phyloP scores from a whole-genome alignment of 1,284 basidiomycete genomes.

The Papiliotrema laurentii region DNA sequence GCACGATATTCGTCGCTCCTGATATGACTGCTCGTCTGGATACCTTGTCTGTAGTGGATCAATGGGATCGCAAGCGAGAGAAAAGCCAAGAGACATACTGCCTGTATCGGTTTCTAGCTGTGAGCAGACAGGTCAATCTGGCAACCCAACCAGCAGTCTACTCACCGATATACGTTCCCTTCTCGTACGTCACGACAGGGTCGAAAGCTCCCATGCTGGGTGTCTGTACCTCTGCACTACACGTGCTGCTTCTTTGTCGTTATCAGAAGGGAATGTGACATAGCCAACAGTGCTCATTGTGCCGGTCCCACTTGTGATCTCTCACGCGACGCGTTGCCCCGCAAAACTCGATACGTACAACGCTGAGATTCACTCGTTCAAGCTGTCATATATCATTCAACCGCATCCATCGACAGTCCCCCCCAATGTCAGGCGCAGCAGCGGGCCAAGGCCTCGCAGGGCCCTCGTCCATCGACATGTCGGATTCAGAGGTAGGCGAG shows the following conservation, averaged over 20 bases:
- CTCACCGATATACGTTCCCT: constrained; percentile 41
- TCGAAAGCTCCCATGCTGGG: constrained; percentile 45
- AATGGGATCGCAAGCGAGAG: not conserved
- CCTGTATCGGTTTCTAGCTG: constrained; percentile 44
- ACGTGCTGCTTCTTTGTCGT: no score
- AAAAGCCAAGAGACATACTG: constrained; percentile 20
- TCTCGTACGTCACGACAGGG: constrained; percentile 39
- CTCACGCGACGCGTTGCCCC: not conserved
- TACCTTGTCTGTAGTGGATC: constrained; percentile 61
- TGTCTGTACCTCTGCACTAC: not conserved
- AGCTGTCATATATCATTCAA: no score
- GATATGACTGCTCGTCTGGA: constrained; percentile 88
- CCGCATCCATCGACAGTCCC: no score
- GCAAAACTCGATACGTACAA: no score
- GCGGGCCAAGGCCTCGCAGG: not conserved
- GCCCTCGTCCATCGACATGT: no score
- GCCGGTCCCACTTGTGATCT: no score
- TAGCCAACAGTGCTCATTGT: no score
- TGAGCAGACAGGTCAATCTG: not conserved
- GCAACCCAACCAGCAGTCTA: not conserved
- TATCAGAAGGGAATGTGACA: no score
- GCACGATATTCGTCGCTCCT: constrained; percentile 93
- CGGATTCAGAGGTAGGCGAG: constrained; percentile 1
- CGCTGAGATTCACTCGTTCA: no score
- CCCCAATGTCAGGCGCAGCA: not conserved